These are phyloP conservation scores for Hygrocybe coccinea DNA, from an alignment of 768 basidiomycete species.

Conservation along the genomic window DNA sequence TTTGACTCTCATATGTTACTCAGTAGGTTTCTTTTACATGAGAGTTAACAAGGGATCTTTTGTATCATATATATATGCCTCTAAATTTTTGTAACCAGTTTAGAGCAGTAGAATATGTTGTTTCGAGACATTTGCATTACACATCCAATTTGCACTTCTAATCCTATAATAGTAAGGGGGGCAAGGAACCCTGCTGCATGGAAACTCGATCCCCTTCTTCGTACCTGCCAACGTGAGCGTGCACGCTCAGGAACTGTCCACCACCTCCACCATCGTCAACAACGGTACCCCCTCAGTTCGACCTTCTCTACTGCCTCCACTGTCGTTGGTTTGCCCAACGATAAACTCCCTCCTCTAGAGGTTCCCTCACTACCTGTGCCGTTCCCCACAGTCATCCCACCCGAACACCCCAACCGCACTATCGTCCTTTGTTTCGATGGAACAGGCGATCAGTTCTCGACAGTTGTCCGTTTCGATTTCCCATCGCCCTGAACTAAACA, in stretches of 20 bases:
- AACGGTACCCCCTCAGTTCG: slow-evolving; percentile 3
- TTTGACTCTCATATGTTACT: too few species aligned
- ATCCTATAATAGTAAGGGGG: too few species aligned
- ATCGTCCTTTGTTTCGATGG: slow-evolving; percentile 56
- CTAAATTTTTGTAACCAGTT: too few species aligned
- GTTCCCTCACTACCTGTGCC: background rate
- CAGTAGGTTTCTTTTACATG: too few species aligned
- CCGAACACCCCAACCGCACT: slow-evolving; percentile 35
- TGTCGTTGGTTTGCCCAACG: background rate
- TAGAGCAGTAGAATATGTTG: too few species aligned
- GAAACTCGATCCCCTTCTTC: background rate
- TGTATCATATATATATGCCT: too few species aligned
- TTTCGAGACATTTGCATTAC: too few species aligned
- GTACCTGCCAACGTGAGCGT: background rate
- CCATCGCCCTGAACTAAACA: too few species aligned
- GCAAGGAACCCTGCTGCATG: too few species aligned
- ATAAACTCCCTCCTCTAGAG: too few species aligned
- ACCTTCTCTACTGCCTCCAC: background rate
- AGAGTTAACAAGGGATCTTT: too few species aligned
- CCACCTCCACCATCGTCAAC: background rate
- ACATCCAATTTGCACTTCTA: too few species aligned
- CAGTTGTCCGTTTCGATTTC: slow-evolving; percentile 22
- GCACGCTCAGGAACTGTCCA: background rate
- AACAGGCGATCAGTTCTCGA: slow-evolving; percentile 49
- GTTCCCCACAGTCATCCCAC: slow-evolving; percentile 32